A percentile compares a stretch with the other conserved stretches of the same genome.
These are phyloP conservation scores for Ascoidea tarda DNA, from an alignment of 805 yeast species.

Conservation along the genomic window DNA sequence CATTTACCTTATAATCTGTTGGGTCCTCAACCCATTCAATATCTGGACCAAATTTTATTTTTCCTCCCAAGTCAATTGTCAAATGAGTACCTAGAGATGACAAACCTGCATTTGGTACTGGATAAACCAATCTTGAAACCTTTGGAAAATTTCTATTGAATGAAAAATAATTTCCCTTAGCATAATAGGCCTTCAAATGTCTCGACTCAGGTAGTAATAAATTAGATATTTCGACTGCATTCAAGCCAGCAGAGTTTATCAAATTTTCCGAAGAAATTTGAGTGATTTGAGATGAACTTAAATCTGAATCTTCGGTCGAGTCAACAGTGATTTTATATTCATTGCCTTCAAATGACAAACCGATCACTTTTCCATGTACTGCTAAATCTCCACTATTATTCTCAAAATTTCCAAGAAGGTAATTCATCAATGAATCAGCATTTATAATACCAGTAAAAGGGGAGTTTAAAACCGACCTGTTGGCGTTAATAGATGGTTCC, in stretches of 20 bases:
- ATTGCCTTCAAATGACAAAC: constrained; percentile 12
- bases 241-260: constrained; percentile 68
- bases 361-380: constrained; percentile 41
- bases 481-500: constrained; percentile 60
- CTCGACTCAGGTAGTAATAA: constrained; percentile 50
- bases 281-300: constrained; percentile 15
- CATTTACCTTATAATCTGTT: constrained; percentile 33
- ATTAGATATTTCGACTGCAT: constrained; percentile 62
- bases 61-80: constrained; percentile 72
- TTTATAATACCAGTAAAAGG: constrained; percentile 79
- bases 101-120: constrained; percentile 58
- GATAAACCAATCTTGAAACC: constrained; percentile 52
- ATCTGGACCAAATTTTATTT: constrained; percentile 79
- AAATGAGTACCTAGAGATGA: constrained; percentile 82
- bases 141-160: constrained; percentile 34
- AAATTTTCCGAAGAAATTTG: constrained; percentile 39
- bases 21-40: constrained; percentile 57
- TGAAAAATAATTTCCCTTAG: constrained; percentile 75
- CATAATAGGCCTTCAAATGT: constrained; percentile 48
- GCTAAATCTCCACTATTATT: constrained; percentile 51
- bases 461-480: constrained; percentile 47
- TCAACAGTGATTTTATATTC: constrained; percentile 19
- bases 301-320: constrained; percentile 16
- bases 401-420: constrained; percentile 38
- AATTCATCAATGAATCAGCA: constrained; percentile 64